Conservation (phyloP, 2,329 filamentous ascomycete genomes). For the Fusarium floridanum region DNA sequence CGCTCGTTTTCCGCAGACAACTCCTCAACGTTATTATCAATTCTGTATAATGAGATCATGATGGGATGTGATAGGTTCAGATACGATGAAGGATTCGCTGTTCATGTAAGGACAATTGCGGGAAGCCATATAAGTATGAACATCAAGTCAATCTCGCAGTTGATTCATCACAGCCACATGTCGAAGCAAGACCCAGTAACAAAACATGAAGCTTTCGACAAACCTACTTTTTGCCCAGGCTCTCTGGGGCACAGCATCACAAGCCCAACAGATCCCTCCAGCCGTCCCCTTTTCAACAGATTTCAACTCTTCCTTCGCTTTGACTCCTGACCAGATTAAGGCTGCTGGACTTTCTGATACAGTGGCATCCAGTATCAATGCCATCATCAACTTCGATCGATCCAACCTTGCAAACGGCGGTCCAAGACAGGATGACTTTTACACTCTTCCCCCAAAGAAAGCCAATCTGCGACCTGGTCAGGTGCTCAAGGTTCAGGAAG, state of each 20-base stretch:
- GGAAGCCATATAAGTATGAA: neutral
- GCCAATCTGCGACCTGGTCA: constrained; percentile 9
- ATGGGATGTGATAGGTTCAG: neutral
- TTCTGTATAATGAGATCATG: neutral
- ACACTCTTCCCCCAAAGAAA: constrained; percentile 5
- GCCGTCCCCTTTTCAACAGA: constrained; percentile 6
- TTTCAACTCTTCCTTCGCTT: constrained; percentile 34
- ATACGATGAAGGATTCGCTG: neutral
- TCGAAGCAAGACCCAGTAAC: neutral
- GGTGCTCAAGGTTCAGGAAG: constrained; percentile 27
- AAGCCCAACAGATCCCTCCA: neutral
- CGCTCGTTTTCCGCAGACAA: neutral
- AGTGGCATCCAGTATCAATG: constrained; percentile 15
- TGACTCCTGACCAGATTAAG: constrained; percentile 14
- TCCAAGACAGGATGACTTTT: constrained; percentile 34
- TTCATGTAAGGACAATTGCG: neutral
- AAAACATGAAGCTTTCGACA: neutral
- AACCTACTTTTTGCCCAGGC: neutral
- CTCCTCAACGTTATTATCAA: neutral
- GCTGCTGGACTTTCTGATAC: constrained; percentile 3
- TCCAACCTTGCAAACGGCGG: constrained; percentile 34
- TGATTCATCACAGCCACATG: neutral
- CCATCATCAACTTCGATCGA: constrained; percentile 24
- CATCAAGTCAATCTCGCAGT: neutral
- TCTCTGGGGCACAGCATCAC: neutral